These are phyloP conservation scores for Pestalotiopsis sp. DNA, from an alignment of 2,329 filamentous ascomycete species.

Conservation along the genomic window DNA sequence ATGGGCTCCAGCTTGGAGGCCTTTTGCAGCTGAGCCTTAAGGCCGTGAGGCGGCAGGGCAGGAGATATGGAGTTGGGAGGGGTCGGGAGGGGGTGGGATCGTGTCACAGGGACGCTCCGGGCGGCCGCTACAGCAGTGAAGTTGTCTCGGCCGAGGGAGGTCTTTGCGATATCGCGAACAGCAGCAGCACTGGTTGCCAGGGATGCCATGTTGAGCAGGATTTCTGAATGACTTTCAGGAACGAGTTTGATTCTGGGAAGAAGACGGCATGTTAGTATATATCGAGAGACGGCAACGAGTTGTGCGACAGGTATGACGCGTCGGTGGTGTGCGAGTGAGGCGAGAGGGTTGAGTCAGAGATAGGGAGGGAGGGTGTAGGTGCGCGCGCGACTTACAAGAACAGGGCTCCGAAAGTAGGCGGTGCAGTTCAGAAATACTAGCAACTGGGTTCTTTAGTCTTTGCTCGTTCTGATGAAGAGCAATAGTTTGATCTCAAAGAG, in stretches of 20 bases:
- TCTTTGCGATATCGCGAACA: constrained; percentile 69
- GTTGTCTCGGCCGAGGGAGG: constrained; percentile 67
- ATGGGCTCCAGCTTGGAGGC: constrained; percentile 61
- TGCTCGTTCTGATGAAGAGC: constrained; percentile 26
- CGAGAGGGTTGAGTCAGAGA: constrained; percentile 15
- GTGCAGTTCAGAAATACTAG: constrained; percentile 19
- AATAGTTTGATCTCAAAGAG: constrained; percentile 28
- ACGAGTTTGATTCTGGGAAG: constrained; percentile 19
- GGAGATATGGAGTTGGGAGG: constrained; percentile 96
- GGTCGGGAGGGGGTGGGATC: constrained; percentile 73
- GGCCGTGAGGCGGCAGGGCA: constrained; percentile 78
- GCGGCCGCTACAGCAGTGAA: constrained; percentile 70
- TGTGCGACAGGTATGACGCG: constrained; percentile 23
- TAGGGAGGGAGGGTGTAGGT: background rate
- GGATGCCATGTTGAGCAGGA: constrained; percentile 61
- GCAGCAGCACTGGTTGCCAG: constrained; percentile 64
- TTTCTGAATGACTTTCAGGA: constrained; percentile 12
- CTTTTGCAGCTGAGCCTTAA: constrained; percentile 68
- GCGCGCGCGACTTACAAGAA: constrained; percentile 13
- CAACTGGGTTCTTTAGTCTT: constrained; percentile 22
- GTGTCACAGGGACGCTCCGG: constrained; percentile 65
- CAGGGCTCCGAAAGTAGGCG: constrained; percentile 35
- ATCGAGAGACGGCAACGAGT: background rate
- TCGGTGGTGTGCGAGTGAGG: constrained; percentile 1
- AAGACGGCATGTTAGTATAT: background rate